Conservation (phyloP, 495 filamentous ascomycete genomes). For the Xylaria castorea region DNA sequence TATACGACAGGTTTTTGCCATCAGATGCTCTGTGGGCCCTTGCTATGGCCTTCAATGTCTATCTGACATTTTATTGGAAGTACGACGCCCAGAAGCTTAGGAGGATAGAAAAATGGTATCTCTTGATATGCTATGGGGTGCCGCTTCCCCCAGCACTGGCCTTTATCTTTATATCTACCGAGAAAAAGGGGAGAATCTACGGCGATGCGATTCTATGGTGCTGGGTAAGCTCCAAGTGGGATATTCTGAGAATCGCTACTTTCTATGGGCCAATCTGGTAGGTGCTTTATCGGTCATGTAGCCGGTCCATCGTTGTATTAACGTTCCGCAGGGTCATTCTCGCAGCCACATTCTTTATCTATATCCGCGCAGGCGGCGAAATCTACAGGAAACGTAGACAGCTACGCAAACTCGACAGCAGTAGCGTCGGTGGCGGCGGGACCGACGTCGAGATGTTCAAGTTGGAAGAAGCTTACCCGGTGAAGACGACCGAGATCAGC, state of each 20-base stretch:
- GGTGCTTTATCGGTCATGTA: constrained; percentile 23
- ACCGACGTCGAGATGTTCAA: constrained; percentile 49
- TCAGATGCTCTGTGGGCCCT: constrained; percentile 83
- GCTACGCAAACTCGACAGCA: constrained; percentile 50
- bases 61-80: constrained; percentile 81
- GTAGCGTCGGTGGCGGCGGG: constrained; percentile 38
- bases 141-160: constrained; percentile 73
- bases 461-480: constrained; percentile 55
- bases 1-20: constrained; percentile 68
- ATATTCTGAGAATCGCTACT: constrained; percentile 73
- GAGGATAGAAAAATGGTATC: constrained; percentile 73
- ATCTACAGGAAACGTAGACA: constrained; percentile 66
- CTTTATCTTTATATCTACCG: constrained; percentile 68
- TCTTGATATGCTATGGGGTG: constrained; percentile 75
- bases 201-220: constrained; percentile 86
- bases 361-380: constrained; percentile 71
- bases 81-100: constrained; percentile 72
- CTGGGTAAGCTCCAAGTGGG: constrained; percentile 72
- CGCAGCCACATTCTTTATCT: constrained; percentile 72
- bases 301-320: constrained; percentile 19
- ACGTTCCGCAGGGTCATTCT: constrained; percentile 62
- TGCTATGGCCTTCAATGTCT: constrained; percentile 89
- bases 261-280: constrained; percentile 90
- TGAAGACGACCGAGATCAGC: constrained; percentile 65
- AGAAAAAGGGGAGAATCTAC: constrained; percentile 64